Evolutionary conservation across 345 rosid genomes (phyloP).

Genomic region (Noccaea caerulescens): DNA sequence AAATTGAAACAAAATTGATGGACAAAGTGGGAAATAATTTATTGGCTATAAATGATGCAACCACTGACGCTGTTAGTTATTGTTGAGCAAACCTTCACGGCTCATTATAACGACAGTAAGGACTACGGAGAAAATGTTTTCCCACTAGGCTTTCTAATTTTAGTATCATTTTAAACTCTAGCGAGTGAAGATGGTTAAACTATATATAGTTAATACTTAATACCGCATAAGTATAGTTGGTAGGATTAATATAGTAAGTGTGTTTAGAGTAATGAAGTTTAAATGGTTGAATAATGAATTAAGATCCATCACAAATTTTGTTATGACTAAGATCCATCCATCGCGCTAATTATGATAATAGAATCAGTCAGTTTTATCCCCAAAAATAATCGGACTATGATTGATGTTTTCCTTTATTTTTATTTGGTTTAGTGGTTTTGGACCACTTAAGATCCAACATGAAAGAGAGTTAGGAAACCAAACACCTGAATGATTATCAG

Average conservation of each 20-base stretch:
- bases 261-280: not conserved
- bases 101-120: conserved; percentile 26
- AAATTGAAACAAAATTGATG: conserved; percentile 6
- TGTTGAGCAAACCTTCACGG: conserved; percentile 40
- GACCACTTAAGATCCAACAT: not conserved
- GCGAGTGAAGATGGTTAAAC: conserved; percentile 19
- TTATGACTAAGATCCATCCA: too few relatives aligned
- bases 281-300: not conserved
- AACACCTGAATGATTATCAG: not conserved
- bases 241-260: not conserved
- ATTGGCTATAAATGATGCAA: conserved; percentile 20
- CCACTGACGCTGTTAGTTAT: conserved; percentile 21
- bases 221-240: not conserved
- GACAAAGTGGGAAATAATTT: not conserved
- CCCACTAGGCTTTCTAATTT: conserved; percentile 28
- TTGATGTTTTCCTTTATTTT: not conserved
- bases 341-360: too few relatives aligned
- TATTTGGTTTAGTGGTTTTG: not conserved
- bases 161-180: conserved; percentile 9
- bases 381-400: not conserved
- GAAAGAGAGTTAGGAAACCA: not conserved
- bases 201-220: not conserved
- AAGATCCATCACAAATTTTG: not conserved
- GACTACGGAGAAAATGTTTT: not conserved
- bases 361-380: not conserved